phyloP scores from a whole-genome alignment of 768 basidiomycete genomes.

The Tephrocybe sp. region DNA sequence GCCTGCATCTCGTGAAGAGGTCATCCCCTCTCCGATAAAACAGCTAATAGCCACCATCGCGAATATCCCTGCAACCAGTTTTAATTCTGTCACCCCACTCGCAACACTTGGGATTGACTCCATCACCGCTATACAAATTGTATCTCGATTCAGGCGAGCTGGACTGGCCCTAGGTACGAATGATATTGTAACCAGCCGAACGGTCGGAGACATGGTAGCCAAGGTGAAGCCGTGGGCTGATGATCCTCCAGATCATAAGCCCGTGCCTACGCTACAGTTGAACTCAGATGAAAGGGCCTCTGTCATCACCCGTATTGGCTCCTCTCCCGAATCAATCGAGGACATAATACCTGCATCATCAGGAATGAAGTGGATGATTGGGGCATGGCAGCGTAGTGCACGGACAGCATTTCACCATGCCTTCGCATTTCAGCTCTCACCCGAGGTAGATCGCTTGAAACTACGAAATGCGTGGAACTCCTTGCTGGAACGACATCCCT shows the following conservation, averaged over 20 bases:
- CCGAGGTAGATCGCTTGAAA: slow-evolving; percentile 25
- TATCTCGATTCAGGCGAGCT: slow-evolving; percentile 34
- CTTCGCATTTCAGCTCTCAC: slow-evolving; percentile 38
- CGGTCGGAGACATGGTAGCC: slow-evolving; percentile 30
- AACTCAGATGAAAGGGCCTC: slow-evolving; percentile 18
- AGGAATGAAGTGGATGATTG: slow-evolving; percentile 38
- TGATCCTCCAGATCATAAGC: neutral
- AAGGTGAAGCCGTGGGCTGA: slow-evolving; percentile 10
- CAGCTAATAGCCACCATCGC: slow-evolving; percentile 23
- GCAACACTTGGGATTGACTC: slow-evolving; percentile 47
- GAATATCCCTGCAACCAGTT: slow-evolving; percentile 25
- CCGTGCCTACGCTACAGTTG: slow-evolving; percentile 3
- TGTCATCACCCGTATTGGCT: slow-evolving; percentile 21
- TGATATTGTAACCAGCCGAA: slow-evolving; percentile 41
- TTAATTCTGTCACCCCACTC: slow-evolving; percentile 35
- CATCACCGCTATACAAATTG: slow-evolving; percentile 47
- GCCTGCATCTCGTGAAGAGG: neutral
- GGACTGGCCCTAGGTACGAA: slow-evolving; percentile 35
- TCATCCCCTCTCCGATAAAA: neutral
- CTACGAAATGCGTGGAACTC: slow-evolving; percentile 36
- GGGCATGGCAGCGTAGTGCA: slow-evolving; percentile 44
- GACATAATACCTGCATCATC: slow-evolving; percentile 24
- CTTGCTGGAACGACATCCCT: slow-evolving; percentile 33
- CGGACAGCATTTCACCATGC: slow-evolving; percentile 42
- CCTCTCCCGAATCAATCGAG: slow-evolving; percentile 19